Percentiles rank a stretch among this genome's conserved stretches.
These are phyloP conservation scores for Dendrobium officinale DNA, from an alignment of 106 monocot genomes.

Conservation along the genomic window DNA sequence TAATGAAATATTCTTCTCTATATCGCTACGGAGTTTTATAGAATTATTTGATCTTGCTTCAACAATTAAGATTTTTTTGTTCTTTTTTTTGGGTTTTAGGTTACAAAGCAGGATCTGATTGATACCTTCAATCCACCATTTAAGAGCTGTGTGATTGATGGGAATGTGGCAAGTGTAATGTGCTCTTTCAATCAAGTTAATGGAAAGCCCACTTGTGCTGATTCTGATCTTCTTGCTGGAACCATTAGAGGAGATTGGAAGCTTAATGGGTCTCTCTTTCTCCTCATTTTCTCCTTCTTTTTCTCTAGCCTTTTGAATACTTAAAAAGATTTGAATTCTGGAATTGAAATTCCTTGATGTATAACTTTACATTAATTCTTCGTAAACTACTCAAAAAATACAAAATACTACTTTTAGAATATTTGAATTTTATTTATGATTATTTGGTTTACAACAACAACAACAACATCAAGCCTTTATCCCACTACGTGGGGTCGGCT, in stretches of 20 bases:
- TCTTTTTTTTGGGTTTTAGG: conserved; percentile 23
- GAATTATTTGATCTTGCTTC: not conserved
- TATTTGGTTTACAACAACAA: not conserved
- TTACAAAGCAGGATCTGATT: conserved; percentile 86
- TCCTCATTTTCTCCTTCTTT: too few relatives aligned
- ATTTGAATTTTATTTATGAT: not conserved
- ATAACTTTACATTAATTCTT: not conserved
- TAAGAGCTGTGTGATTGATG: conserved; percentile 92
- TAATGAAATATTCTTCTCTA: too few relatives aligned
- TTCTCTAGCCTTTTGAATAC: not conserved
- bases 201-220: conserved; percentile 82
- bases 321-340: not conserved
- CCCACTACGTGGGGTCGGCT: too few relatives aligned
- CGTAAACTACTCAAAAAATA: not conserved
- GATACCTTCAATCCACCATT: conserved; percentile 93
- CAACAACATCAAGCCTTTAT: too few relatives aligned
- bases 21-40: not conserved
- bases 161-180: conserved; percentile 96
- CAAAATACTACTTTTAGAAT: too few relatives aligned
- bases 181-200: conserved; percentile 97
- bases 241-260: conserved; percentile 87
- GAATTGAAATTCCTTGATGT: not conserved
- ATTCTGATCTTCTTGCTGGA: conserved; percentile 72
- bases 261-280: conserved; percentile 76
- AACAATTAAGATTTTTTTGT: not conserved